A percentile compares a stretch with the other conserved stretches of the same genome.
Evolutionary conservation across 2,329 filamentous ascomycete species (phyloP).

Genomic region (Verticillium tricorpus): DNA sequence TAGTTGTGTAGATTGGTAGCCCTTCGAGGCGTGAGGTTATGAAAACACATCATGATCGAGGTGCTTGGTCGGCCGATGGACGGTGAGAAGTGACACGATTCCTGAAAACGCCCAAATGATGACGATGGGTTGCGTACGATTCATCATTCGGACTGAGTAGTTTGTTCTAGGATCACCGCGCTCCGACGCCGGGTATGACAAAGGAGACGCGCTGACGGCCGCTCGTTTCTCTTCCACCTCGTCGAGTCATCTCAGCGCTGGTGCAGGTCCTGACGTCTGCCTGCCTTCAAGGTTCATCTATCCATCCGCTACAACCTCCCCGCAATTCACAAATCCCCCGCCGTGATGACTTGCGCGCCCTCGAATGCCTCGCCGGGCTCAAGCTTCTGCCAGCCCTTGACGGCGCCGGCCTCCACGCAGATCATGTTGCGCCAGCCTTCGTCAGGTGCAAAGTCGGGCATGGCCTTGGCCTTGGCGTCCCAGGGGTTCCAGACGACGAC

Average conservation of each 20-base stretch:
- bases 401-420: constrained; percentile 86
- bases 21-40: not conserved
- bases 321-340: constrained; percentile 1
- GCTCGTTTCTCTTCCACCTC: not conserved
- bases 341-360: constrained; percentile 51
- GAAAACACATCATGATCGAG: not conserved
- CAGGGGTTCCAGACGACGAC: constrained; percentile 98
- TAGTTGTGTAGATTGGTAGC: not conserved
- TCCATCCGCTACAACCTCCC: not conserved
- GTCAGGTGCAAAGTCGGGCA: constrained; percentile 84
- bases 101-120: not conserved
- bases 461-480: constrained; percentile 75
- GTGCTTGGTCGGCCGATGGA: not conserved
- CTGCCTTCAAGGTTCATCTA: not conserved
- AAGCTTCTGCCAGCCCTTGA: constrained; percentile 76
- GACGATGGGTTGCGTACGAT: not conserved
- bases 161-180: not conserved
- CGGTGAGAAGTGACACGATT: not conserved
- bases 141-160: not conserved
- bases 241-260: not conserved
- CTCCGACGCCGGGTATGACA: not conserved
- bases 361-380: constrained; percentile 71
- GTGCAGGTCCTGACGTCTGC: not conserved
- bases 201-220: not conserved
- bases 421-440: constrained; percentile 91